A percentile compares a stretch with the other conserved stretches of the same genome.
Evolutionary conservation across 371 early-diverging fungal genomes (phyloP).

Genomic region (Mortierella sp.): DNA sequence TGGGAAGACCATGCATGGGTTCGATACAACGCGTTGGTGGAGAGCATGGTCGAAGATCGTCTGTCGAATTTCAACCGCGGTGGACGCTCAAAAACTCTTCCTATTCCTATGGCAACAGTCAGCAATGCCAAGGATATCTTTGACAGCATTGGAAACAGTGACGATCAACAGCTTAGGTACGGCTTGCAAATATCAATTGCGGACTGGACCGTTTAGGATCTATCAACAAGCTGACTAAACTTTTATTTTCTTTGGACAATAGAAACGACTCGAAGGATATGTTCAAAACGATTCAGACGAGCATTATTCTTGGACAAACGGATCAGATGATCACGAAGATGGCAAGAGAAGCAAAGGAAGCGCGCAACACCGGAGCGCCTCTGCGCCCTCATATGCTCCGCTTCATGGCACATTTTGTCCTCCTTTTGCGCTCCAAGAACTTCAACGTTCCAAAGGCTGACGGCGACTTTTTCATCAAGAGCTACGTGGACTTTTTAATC

Average conservation of each 20-base stretch:
- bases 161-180: conserved; percentile 32
- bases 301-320: conserved; percentile 51
- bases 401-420: conserved; percentile 52
- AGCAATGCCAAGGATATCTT: conserved; percentile 37
- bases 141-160: conserved; percentile 31
- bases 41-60: conserved; percentile 41
- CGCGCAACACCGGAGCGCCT: conserved; percentile 14
- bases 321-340: conserved; percentile 35
- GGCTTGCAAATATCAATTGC: background rate
- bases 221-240: background rate
- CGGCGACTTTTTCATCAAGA: conserved; percentile 55
- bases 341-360: conserved; percentile 32
- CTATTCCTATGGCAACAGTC: conserved; percentile 30
- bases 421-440: conserved; percentile 42
- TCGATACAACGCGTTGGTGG: conserved; percentile 50
- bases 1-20: conserved; percentile 60
- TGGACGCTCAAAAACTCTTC: conserved; percentile 28
- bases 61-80: conserved; percentile 46
- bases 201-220: background rate
- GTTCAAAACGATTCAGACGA: conserved; percentile 44
- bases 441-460: conserved; percentile 33
- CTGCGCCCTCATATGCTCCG: conserved; percentile 49
- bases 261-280: conserved; percentile 40
- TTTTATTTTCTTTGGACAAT: background rate
- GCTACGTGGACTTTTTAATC: conserved; percentile 59